phyloP scores from a whole-genome alignment of 805 yeast species.

The Spathaspora boniae region DNA sequence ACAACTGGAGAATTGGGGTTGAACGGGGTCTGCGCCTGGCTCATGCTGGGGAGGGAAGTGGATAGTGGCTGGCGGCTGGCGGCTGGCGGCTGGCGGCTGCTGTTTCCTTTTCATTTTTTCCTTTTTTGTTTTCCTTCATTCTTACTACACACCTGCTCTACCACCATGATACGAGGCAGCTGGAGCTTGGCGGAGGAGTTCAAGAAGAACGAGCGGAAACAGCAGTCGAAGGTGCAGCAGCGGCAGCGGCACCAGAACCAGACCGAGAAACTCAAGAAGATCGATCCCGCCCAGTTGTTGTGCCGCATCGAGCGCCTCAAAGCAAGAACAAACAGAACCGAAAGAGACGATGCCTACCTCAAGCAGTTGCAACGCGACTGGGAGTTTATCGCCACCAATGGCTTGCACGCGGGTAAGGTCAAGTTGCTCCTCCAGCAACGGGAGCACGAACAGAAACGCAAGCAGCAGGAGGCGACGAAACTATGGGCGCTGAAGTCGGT shows the following conservation, averaged over 20 bases:
- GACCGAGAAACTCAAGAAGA: constrained; percentile 21
- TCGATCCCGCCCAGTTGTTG: constrained; percentile 34
- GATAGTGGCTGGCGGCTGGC: too few species aligned
- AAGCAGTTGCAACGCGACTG: constrained; percentile 37
- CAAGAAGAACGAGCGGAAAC: constrained; percentile 32
- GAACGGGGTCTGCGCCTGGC: constrained; percentile 7
- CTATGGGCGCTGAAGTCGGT: constrained; percentile 48
- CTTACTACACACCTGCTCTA: neutral
- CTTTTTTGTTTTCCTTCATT: neutral
- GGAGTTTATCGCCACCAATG: constrained; percentile 31
- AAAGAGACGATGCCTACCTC: constrained; percentile 18
- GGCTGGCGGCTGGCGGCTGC: neutral
- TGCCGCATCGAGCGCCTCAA: constrained; percentile 31
- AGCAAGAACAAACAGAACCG: constrained; percentile 10
- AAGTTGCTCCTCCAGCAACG: constrained; percentile 19
- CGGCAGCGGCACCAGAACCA: constrained; percentile 32
- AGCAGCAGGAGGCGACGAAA: constrained; percentile 17
- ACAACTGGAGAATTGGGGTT: constrained; percentile 23
- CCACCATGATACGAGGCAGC: constrained; percentile 24
- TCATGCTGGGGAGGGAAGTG: too few species aligned
- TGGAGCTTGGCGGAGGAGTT: constrained; percentile 38
- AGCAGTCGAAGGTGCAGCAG: constrained; percentile 32
- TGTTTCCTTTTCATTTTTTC: constrained; percentile 1
- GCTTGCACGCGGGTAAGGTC: constrained; percentile 30
- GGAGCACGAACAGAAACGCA: constrained; percentile 16